These are phyloP conservation scores for Saxispiralis lemnorum DNA, from an alignment of 495 filamentous ascomycete genomes.

Conservation along the genomic window DNA sequence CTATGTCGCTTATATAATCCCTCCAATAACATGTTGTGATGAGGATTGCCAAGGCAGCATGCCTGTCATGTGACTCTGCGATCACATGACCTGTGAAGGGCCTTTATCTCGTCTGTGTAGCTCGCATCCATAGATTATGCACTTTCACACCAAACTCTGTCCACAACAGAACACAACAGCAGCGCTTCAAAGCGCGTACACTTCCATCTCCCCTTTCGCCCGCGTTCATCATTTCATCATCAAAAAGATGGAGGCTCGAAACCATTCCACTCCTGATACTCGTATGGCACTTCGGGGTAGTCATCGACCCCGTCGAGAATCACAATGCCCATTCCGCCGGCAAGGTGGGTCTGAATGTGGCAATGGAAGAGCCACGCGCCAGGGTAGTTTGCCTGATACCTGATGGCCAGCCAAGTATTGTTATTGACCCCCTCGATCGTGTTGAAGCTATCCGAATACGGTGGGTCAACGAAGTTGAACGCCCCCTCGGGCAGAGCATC, in stretches of 20 bases:
- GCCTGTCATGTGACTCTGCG: too few species aligned
- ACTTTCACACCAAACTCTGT: too few species aligned
- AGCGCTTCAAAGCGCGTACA: too few species aligned
- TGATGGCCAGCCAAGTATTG: constrained; percentile 2
- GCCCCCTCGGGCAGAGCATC: background rate
- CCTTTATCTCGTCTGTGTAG: too few species aligned
- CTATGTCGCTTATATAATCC: too few species aligned
- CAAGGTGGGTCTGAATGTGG: constrained; percentile 5
- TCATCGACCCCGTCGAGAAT: constrained; percentile 3
- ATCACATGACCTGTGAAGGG: too few species aligned
- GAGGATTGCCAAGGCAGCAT: too few species aligned
- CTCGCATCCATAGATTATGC: too few species aligned
- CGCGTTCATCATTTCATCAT: too few species aligned
- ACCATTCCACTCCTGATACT: constrained; percentile 5
- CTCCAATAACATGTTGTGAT: too few species aligned
- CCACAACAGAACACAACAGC: too few species aligned
- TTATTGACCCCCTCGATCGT: constrained; percentile 1
- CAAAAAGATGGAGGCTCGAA: background rate
- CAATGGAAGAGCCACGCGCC: constrained; percentile 7
- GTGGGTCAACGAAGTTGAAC: constrained; percentile 5
- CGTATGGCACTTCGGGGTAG: constrained; percentile 1
- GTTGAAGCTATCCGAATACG: constrained; percentile 4
- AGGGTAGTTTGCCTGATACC: constrained; percentile 4
- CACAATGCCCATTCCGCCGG: constrained; percentile 5
- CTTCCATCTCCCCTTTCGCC: too few species aligned